Evolutionary conservation across 345 rosid species (phyloP), one percentile per base, ranked within the genome.

Genomic region (Hibiscus trionum): DNA sequence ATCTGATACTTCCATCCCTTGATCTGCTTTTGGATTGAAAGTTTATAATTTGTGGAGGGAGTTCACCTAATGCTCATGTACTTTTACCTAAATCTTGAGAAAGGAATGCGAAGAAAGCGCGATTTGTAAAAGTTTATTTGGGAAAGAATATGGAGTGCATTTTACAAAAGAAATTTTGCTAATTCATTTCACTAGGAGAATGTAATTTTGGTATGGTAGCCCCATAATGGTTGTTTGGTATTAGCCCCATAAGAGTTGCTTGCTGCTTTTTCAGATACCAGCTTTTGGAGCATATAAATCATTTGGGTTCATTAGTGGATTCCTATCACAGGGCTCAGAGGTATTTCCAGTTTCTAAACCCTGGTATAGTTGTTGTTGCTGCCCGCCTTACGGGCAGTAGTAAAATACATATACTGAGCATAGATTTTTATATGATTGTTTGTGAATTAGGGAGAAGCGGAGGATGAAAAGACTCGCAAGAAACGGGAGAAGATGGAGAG

Each of bases 401-500:
- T 69, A 50, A 16, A 53, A 10, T 37, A n/a, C 19, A 24, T 31
- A 1, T 27, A 3, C 29, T 66, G 33, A 14, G 31, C 46, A 35
- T 57, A 24, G 47, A 31, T 37, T 37, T 7, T 15, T 46, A 7
- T 74, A 15, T 60, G 7, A 67, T 58, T 37, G 17, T 78, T 42
- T 47, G 58, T 83, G 50, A 59, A 63, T 53, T 65, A 93, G 97
- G 96, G 88, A 75, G 88, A 61, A 17, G 78, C 3, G 59, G 96
- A 89, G 81, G 98, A 91, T 74, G 97, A 91, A 65, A 93, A 93
- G 80, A 83, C 88, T 31, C 92, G 97, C 66, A 89, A 89, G 76
- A 89, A 91, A 83, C 85, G 96, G 73, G 96, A 91, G 80, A 93
- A 88, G 86, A 82, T 93, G 91, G 98, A 93, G 91, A 93, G 77